These are phyloP conservation scores for Ophiostoma novo-ulmi DNA, from an alignment of 2,329 filamentous ascomycete genomes.

Conservation along the genomic window DNA sequence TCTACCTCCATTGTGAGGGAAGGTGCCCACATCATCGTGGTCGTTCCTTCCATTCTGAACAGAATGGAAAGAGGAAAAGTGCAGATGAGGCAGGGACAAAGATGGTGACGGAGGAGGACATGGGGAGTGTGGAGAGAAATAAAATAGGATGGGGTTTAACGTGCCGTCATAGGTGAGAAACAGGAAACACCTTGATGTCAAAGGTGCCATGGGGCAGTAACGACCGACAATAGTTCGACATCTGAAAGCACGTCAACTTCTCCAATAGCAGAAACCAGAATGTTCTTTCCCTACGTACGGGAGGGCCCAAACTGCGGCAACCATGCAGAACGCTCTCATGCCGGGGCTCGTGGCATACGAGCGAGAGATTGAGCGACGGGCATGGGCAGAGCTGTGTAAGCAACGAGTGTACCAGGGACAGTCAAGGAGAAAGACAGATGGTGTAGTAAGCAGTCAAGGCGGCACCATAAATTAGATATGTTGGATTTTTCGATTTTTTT, in stretches of 20 bases:
- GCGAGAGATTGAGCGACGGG: background rate
- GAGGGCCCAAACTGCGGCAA: background rate
- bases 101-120: background rate
- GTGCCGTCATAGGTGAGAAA: too few species aligned
- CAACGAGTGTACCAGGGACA: background rate
- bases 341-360: background rate
- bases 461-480: too few species aligned
- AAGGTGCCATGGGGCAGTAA: background rate
- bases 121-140: background rate
- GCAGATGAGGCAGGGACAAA: background rate
- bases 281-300: background rate
- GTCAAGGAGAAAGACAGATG: background rate
- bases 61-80: background rate
- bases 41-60: background rate
- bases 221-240: constrained; percentile 4
- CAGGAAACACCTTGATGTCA: background rate
- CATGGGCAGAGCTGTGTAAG: background rate
- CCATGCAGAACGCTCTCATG: background rate
- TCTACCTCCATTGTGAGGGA: background rate
- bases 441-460: too few species aligned
- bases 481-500: background rate
- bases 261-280: background rate
- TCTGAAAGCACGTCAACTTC: background rate
- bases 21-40: background rate
- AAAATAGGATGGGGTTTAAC: background rate